A percentile compares a stretch with the other conserved stretches of the same genome.
phyloP scores from a whole-genome alignment of 257 asterid species.

The Lithospermum erythrorhizon region DNA sequence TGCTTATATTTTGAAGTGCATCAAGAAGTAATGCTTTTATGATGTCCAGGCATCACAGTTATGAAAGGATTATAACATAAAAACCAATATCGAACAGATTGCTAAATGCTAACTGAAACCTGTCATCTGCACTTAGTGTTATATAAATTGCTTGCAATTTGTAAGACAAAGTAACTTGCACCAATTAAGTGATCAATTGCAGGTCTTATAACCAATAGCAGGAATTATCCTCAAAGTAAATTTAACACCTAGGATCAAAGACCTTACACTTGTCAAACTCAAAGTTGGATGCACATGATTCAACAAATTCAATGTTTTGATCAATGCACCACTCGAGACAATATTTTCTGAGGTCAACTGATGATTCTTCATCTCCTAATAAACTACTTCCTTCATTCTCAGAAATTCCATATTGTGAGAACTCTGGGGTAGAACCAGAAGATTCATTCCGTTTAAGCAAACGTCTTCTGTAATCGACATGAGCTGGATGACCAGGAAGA shows the following conservation, averaged over 20 bases:
- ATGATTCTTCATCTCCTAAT: slow-evolving; percentile 57
- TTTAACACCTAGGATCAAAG: background rate
- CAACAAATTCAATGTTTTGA: slow-evolving; percentile 69
- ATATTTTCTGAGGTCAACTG: slow-evolving; percentile 37
- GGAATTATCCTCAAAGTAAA: background rate
- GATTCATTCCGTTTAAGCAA: slow-evolving; percentile 43
- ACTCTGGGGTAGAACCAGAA: slow-evolving; percentile 22
- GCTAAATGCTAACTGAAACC: background rate
- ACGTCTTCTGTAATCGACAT: slow-evolving; percentile 60
- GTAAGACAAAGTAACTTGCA: background rate
- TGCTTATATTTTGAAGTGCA: background rate
- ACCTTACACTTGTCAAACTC: slow-evolving; percentile 79
- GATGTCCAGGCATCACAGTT: background rate
- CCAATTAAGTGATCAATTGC: background rate
- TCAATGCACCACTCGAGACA: slow-evolving; percentile 81
- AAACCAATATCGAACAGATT: too few species aligned
- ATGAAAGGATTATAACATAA: background rate
- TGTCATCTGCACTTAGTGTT: background rate
- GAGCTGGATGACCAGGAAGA: slow-evolving; percentile 79
- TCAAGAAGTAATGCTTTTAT: background rate
- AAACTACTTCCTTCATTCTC: slow-evolving; percentile 86
- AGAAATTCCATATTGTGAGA: slow-evolving; percentile 57
- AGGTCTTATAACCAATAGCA: background rate
- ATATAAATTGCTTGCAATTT: too few species aligned
- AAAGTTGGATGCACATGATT: slow-evolving; percentile 81